These are phyloP conservation scores for Blastobotrys serpentis DNA, from an alignment of 1,139 yeast genomes.

Conservation along the genomic window DNA sequence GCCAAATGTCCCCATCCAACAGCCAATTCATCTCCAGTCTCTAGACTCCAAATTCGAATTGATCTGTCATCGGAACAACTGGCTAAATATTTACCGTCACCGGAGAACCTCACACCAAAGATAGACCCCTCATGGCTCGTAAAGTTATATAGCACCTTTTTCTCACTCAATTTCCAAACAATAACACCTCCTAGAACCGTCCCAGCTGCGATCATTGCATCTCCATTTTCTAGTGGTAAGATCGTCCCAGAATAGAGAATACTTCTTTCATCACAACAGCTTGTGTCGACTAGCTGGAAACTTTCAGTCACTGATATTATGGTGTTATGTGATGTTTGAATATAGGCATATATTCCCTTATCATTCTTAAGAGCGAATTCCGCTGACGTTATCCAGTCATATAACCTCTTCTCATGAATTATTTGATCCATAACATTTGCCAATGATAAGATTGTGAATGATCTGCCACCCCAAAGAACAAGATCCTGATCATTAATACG, in stretches of 20 bases:
- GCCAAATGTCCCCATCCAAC: conserved; percentile 98
- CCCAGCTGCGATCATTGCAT: conserved; percentile 72
- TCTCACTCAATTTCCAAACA: conserved; percentile 55
- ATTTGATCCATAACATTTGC: conserved; percentile 32
- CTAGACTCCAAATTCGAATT: conserved; percentile 67
- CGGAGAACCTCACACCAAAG: conserved; percentile 70
- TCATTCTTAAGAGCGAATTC: conserved; percentile 47
- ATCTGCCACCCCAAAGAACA: conserved; percentile 70
- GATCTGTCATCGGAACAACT: conserved; percentile 95
- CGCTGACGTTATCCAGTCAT: conserved; percentile 76
- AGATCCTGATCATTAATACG: conserved; percentile 41
- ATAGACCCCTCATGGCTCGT: conserved; percentile 87
- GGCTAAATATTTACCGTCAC: conserved; percentile 54
- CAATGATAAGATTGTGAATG: conserved; percentile 50
- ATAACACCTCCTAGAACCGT: conserved; percentile 89
- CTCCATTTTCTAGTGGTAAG: conserved; percentile 43
- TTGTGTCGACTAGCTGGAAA: conserved; percentile 41
- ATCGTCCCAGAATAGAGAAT: conserved; percentile 85
- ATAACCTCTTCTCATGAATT: conserved; percentile 43
- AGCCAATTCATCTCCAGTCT: conserved; percentile 55
- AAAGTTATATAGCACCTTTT: conserved; percentile 53
- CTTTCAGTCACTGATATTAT: conserved; percentile 50
- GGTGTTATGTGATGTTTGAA: conserved; percentile 80
- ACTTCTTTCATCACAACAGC: conserved; percentile 68
- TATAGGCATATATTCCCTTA: conserved; percentile 38